Evolutionary conservation across 176 grass and related monocot genomes (phyloP).

Genomic region (Typha latifolia): DNA sequence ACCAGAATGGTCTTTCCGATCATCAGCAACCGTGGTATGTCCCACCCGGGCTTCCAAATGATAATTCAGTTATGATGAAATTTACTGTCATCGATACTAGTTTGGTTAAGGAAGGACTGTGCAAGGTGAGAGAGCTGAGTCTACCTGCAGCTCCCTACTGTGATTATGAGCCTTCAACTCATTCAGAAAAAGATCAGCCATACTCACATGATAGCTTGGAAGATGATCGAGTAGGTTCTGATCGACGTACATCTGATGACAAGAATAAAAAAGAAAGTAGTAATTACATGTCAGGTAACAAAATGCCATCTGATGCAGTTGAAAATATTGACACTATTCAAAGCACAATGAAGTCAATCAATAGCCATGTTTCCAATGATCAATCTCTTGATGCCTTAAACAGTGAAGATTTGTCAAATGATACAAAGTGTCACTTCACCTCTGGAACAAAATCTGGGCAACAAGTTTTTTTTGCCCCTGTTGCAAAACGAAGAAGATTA

Average conservation of each 20-base stretch:
- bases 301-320: background rate
- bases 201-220: constrained; percentile 33
- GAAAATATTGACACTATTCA: constrained; percentile 12
- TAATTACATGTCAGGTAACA: background rate
- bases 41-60: constrained; percentile 13
- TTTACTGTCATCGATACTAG: constrained; percentile 95
- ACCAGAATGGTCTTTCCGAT: constrained; percentile 30
- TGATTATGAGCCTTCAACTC: constrained; percentile 21
- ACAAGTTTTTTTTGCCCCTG: constrained; percentile 59
- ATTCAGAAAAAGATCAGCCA: constrained; percentile 29
- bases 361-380: constrained; percentile 33
- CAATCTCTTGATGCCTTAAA: background rate
- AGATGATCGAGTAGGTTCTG: constrained; percentile 20
- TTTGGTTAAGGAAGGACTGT: constrained; percentile 50
- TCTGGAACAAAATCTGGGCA: constrained; percentile 25
- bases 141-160: constrained; percentile 51
- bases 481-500: constrained; percentile 68
- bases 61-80: constrained; percentile 47
- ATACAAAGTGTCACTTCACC: constrained; percentile 16
- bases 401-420: constrained; percentile 1
- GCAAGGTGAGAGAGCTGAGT: constrained; percentile 56
- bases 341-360: constrained; percentile 8
- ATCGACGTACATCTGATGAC: constrained; percentile 18
- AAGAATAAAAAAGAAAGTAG: constrained; percentile 7
- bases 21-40: constrained; percentile 17